Percentiles rank a stretch among this genome's conserved stretches.
These are phyloP conservation scores for Barnettozyma populi DNA, from an alignment of 805 yeast genomes.

Conservation along the genomic window DNA sequence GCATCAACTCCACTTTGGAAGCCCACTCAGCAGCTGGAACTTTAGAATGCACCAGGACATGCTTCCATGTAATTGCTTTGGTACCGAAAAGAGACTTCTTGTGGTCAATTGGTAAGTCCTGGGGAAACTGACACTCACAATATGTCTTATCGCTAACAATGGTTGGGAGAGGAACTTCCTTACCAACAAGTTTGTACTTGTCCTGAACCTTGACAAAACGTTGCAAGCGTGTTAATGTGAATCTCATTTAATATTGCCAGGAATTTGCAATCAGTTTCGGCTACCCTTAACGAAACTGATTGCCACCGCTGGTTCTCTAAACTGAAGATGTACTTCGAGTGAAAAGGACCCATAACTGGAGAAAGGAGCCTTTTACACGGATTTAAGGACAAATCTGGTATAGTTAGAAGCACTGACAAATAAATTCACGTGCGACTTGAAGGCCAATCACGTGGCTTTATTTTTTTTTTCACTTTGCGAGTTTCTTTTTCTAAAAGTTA, in stretches of 20 bases:
- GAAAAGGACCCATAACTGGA: too few relatives aligned
- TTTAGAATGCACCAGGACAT: slow-evolving; percentile 47
- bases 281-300: background rate
- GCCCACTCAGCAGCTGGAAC: slow-evolving; percentile 32
- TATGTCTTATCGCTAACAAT: slow-evolving; percentile 30
- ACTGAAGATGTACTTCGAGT: too few relatives aligned
- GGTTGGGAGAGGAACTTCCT: slow-evolving; percentile 15
- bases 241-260: slow-evolving; percentile 12
- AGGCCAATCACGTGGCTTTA: slow-evolving; percentile 3
- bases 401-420: background rate
- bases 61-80: slow-evolving; percentile 47
- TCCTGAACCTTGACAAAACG: slow-evolving; percentile 7
- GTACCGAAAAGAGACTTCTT: slow-evolving; percentile 40
- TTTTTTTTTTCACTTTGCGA: background rate
- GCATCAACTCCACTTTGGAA: slow-evolving; percentile 42
- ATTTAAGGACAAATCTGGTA: background rate
- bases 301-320: background rate
- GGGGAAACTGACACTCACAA: slow-evolving; percentile 44
- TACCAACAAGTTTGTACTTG: slow-evolving; percentile 16
- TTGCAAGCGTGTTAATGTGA: slow-evolving; percentile 2
- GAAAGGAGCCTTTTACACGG: background rate
- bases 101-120: slow-evolving; percentile 36
- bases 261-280: background rate
- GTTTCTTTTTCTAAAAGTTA: background rate
- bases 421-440: background rate